phyloP scores from a whole-genome alignment of 164 flowering plant genomes.

The Sextonia rubra region DNA sequence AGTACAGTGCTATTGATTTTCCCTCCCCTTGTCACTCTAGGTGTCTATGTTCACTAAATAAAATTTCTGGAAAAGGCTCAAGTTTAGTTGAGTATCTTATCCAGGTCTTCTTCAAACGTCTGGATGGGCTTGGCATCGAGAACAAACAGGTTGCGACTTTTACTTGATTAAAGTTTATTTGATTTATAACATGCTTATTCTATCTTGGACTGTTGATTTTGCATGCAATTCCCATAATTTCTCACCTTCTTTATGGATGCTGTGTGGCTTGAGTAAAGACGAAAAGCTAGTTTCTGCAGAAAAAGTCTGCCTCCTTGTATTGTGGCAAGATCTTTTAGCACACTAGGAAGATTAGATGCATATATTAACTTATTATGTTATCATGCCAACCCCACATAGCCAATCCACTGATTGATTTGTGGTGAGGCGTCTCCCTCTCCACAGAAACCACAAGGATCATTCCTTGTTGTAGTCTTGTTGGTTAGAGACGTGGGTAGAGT shows the following conservation, averaged over 20 bases:
- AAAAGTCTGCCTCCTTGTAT: neutral
- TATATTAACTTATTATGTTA: too few relatives aligned
- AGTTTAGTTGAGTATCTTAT: constrained; percentile 66
- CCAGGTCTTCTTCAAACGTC: constrained; percentile 65
- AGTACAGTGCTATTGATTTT: neutral
- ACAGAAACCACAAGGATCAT: too few relatives aligned
- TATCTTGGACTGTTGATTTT: neutral
- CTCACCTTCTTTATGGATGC: neutral
- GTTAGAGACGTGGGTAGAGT: too few relatives aligned
- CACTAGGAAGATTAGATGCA: too few relatives aligned
- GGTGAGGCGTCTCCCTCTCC: too few relatives aligned
- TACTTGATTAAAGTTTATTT: neutral
- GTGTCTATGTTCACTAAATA: constrained; percentile 84
- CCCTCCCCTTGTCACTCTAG: constrained; percentile 29
- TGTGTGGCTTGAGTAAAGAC: neutral
- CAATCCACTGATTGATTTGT: too few relatives aligned
- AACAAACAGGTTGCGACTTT: constrained; percentile 63
- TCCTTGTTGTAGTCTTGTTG: too few relatives aligned
- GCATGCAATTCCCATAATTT: neutral
- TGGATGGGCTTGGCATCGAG: constrained; percentile 58
- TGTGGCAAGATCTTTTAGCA: too few relatives aligned
- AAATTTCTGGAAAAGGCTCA: constrained; percentile 71
- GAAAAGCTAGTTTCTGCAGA: neutral
- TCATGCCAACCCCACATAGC: too few relatives aligned
- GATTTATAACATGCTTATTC: neutral